Base-by-base conservation (phyloP, 805 yeast genomes). In the Saccharomyces jurei region DNA sequence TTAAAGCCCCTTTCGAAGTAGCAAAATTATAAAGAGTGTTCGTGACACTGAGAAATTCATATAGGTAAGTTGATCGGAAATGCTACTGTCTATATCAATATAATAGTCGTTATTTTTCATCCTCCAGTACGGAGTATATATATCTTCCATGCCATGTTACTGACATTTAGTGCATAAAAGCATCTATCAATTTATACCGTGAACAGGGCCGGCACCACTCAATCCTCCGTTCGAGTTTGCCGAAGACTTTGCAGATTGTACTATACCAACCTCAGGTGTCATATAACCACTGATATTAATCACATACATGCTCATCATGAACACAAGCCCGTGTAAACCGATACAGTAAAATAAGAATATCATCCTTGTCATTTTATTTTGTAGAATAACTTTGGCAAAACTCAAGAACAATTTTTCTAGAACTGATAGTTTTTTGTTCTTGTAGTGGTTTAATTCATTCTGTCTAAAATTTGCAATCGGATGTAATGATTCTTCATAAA, bases 401-500 rank as follows among this genome's bases (percentile, higher is more conserved):
- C 83, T 81, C 56, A 83, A 81, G 59, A 85, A 86, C n/a, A 87
- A 70, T 56, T 95, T 77, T 62, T 94, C 97, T 54, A 87, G 66
- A 1, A 94, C 87, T 1, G 91, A 83, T 67, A 90, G 75, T 50
- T 81, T 79, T 6, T 90, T 81, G 51, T 79, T 78, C 49, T 87
- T 84, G 51, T 67, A 66, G 60, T 96, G 76, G 62, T 86, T 89
- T 36, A 86, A 81, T 65, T 89, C 97, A 58, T 82, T 74, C 48
- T 83, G 79, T 62, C 95, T 80, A 70, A 92, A 88, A 63, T 82
- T 86, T 60, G 87, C 92, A 56, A 90, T 81, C 31, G 96, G 95
- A 61, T 89, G 90, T 49, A 89, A 72, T 50, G 84, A 84, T 51
- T 85, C 83, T 61, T 89, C 96, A 72, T 87, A 90, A 50, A 71